Base-by-base conservation (phyloP, 768 basidiomycete species). In the Ephemerocybe angulata region DNA sequence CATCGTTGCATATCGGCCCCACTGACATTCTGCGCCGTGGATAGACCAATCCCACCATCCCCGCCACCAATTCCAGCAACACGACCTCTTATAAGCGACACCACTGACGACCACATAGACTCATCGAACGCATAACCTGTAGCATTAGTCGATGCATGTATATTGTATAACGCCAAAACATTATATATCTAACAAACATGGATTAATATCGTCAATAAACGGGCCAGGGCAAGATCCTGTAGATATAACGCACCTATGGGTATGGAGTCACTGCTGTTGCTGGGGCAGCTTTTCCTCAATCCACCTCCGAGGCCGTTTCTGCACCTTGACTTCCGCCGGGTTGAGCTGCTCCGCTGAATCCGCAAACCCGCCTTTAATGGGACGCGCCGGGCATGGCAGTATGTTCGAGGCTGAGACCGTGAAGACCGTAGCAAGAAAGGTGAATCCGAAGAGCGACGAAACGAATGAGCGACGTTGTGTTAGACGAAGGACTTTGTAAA, bases 391-490 rank as follows among this genome's bases (percentile, higher is more conserved):
- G 62, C 91, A 93, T 50, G 90, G 90, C 29, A 93, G 73, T 37
- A 91, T 74, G 65, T 80, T 83, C 21, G 90, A 90, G 22, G 87
- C 88, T 12, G 87, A 86, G 17, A 93, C 90, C 51, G 90, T 92
- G 58, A 89, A 58, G 56, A 93, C 78, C 17, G 88, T 80, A 24
- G 87, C 88, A 67, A 90, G 71, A 69, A 89, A 90, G 3, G 90
- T 93, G 62, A 89, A 70, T 63, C 82, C 85, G 67, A 93, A 93
- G 59, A 93, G 83, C 30, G 86, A 81, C 7, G 91, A 84, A 58
- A 90, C 76, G 72, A 90, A 78, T 60, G 81, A 81, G 66, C 90
- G 88, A 50, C 83, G 82, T 67, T 83, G 83, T 56, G 80, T 81
- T 60, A 86, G 72, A 58, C 83, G 83, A 61, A 87, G 71, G 61